A percentile compares a stretch with the other conserved stretches of the same genome.
These are phyloP conservation scores for Phyllosticta paracitricarpa DNA, from an alignment of 2,329 filamentous ascomycete genomes.

Conservation along the genomic window DNA sequence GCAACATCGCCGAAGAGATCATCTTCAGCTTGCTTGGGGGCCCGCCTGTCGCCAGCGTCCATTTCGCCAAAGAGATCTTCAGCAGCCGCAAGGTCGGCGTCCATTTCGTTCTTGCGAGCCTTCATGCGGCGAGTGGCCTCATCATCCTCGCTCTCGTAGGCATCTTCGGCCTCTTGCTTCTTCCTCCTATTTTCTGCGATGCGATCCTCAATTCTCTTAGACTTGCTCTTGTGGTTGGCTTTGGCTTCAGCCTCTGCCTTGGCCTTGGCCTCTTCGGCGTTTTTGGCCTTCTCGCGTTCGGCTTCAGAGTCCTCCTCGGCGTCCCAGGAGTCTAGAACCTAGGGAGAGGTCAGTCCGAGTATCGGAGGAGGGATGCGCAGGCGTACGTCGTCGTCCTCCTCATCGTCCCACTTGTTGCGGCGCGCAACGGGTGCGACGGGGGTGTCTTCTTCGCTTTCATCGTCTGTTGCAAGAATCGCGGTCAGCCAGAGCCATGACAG, in stretches of 20 bases:
- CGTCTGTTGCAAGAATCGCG: slow-evolving; percentile 16
- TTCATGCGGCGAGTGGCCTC: slow-evolving; percentile 65
- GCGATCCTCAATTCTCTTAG: slow-evolving; percentile 74
- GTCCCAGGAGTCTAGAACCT: slow-evolving; percentile 96
- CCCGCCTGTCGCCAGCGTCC: slow-evolving; percentile 49
- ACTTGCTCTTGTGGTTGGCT: slow-evolving; percentile 82
- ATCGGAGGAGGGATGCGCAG: slow-evolving; percentile 27
- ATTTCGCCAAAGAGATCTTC: slow-evolving; percentile 80
- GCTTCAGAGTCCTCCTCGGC: slow-evolving; percentile 93
- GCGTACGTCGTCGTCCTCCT: slow-evolving; percentile 74
- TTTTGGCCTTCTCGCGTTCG: slow-evolving; percentile 89
- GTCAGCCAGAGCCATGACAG: slow-evolving; percentile 7
- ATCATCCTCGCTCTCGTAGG: slow-evolving; percentile 55
- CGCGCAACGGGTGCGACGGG: slow-evolving; percentile 37
- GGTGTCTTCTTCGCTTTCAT: slow-evolving; percentile 49
- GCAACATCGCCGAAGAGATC: slow-evolving; percentile 55
- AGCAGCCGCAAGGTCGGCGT: slow-evolving; percentile 79
- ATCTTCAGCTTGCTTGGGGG: slow-evolving; percentile 44
- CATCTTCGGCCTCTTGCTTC: slow-evolving; percentile 46
- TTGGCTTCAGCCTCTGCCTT: slow-evolving; percentile 83
- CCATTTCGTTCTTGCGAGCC: slow-evolving; percentile 70
- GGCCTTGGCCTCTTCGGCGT: slow-evolving; percentile 74
- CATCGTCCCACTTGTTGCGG: slow-evolving; percentile 77
- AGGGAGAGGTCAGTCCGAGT: neutral
- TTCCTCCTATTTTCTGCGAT: slow-evolving; percentile 48